Evolutionary conservation across 805 yeast genomes (phyloP), one percentile per base, ranked within the genome.

Genomic region (Candida ulmi): DNA sequence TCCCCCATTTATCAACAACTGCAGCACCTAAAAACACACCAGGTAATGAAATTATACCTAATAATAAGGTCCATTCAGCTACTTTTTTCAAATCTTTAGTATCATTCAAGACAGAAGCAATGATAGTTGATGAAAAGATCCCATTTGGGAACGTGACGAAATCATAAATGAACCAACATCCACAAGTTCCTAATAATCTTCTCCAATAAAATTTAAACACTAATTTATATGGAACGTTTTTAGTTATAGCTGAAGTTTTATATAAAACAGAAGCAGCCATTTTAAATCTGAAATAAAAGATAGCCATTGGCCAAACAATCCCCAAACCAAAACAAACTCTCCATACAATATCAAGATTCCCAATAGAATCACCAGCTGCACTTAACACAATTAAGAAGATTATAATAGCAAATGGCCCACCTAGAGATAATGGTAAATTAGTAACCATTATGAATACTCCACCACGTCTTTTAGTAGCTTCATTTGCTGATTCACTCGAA

Each of bases 101-200:
- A 13, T 49, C 49, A 25, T 61, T 55, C 37, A 80, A 63, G 7
- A 80, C 73, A n/a, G 70, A 61, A 12, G 78, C 51, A 40, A 81
- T 77, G 48, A 83, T 82, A 24, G 80, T 68, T 11, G 73, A 72
- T 5, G 83, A 72, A 57, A 81, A 82, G 37, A 81, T 70, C 56
- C 87, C 88, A 55, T 83, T 83, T 11, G 91, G 90, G 67, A 83
- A 84, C 7, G 85, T 78, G 51, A 84, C 84, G 51, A 83, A 84
- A 63, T 84, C 95, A 55, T 81, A 84, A 50, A 83, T 66, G 65
- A 83, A 83, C 93, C 93, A 84, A 41, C 83, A 74, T 5, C 76
- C 79, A 56, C 84, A 77, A 15, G 86, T 79, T 27, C 91, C 93
- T 24, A 83, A 47, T 17, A 84, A 54, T 41, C 85, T 65, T 32